Evolutionary conservation across 2,329 filamentous ascomycete species (phyloP).

Genomic region (Diaporthe longicolla): DNA sequence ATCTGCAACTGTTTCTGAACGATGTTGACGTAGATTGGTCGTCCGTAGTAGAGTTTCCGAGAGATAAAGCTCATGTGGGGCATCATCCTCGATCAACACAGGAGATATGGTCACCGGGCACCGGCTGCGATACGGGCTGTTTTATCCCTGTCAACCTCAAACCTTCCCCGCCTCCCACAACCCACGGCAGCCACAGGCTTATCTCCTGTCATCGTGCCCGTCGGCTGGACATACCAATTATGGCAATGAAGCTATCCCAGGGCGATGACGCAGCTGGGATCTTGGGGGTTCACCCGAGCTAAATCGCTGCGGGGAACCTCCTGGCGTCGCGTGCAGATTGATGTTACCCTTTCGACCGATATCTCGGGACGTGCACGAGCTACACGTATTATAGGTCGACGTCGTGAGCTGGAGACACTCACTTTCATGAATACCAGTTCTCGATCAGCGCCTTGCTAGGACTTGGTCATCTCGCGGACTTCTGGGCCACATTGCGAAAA

Average conservation of each 20-base stretch:
- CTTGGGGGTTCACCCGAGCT: constrained; percentile 5
- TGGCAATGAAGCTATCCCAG: constrained; percentile 16
- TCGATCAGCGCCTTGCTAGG: background rate
- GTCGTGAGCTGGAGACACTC: no score
- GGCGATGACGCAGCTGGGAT: constrained; percentile 17
- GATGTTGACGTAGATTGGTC: background rate
- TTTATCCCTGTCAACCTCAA: background rate
- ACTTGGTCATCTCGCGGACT: background rate
- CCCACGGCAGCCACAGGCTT: background rate
- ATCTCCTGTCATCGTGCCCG: background rate
- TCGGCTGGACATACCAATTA: background rate
- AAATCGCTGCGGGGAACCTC: constrained; percentile 17
- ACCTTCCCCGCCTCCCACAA: constrained; percentile 5
- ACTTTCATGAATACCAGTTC: background rate
- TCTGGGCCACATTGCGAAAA: background rate
- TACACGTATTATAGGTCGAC: background rate
- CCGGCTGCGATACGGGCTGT: background rate
- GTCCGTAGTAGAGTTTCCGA: background rate
- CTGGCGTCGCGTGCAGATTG: background rate
- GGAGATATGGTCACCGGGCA: background rate
- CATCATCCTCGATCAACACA: background rate
- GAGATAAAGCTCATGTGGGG: constrained; percentile 28
- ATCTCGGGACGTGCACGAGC: background rate
- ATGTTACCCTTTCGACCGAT: constrained; percentile 1
- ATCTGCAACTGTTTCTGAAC: background rate